phyloP scores from a whole-genome alignment of 208 protist species.

The Jaenimonas drosophilae region DNA sequence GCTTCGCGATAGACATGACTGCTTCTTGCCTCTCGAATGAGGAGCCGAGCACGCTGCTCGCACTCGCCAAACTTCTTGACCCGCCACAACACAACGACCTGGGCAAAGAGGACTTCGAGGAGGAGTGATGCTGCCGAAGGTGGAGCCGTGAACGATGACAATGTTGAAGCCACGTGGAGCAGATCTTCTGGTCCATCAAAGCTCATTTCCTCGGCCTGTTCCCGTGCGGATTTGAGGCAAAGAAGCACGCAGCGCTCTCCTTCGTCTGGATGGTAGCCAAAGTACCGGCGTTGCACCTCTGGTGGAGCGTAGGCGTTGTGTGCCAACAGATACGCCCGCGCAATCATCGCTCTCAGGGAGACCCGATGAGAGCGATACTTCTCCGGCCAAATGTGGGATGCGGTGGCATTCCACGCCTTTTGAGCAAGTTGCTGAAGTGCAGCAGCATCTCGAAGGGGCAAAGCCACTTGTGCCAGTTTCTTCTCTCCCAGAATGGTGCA shows the following conservation, averaged over 20 bases:
- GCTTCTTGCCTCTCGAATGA: too few relatives aligned
- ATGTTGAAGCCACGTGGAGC: too few relatives aligned
- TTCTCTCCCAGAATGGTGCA: too few relatives aligned
- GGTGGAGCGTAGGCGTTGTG: slow-evolving; percentile 38
- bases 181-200: too few relatives aligned
- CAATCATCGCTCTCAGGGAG: slow-evolving; percentile 17
- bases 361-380: slow-evolving; percentile 13
- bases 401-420: slow-evolving; percentile 46
- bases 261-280: slow-evolving; percentile 37
- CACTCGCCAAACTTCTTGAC: too few relatives aligned
- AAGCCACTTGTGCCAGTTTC: not conserved
- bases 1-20: slow-evolving; percentile 26
- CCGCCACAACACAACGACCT: slow-evolving; percentile 34
- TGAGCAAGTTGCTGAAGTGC: slow-evolving; percentile 27
- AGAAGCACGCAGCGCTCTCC: slow-evolving; percentile 66
- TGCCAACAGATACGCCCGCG: slow-evolving; percentile 37
- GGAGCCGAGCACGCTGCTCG: too few relatives aligned
- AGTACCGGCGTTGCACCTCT: slow-evolving; percentile 24
- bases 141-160: too few relatives aligned
- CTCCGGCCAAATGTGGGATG: slow-evolving; percentile 11
- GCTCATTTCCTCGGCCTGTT: too few relatives aligned
- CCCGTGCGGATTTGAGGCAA: slow-evolving; percentile 73
- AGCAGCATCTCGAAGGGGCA: slow-evolving; percentile 19
- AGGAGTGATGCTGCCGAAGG: slow-evolving; percentile 2
- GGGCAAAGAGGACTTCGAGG: slow-evolving; percentile 44